Evolutionary conservation across 2,329 filamentous ascomycete genomes (phyloP), one percentile per base, ranked within the genome.

Genomic region (Proliferodiscus dingleyae): DNA sequence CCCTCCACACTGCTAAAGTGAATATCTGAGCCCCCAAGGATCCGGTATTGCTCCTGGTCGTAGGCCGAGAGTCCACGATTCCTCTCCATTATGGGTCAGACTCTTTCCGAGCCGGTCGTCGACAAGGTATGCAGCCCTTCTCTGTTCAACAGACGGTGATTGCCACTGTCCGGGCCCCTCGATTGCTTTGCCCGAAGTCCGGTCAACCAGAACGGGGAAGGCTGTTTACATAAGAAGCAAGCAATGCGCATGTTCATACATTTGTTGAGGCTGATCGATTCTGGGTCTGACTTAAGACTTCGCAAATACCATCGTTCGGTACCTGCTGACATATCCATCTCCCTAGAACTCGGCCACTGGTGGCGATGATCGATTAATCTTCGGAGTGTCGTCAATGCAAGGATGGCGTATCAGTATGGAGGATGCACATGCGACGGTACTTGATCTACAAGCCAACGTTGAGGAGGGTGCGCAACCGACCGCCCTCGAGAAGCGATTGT

Each of bases 371-470:
- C 84, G 88, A 66, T 82, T 95, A 66, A 71, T 93, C 66, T 98
- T 87, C 69, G 93, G 93, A 65, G 83, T 97, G 57, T 98, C 93
- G 57, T 89, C 89, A 70, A 98, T 98, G 93, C 93, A 98, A 72
- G 93, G 93, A 75, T 98, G 93, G 93, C 87, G 93, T 73, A 97
- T 98, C 72, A 95, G 88, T 75, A 98, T 98, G 93, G 93, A 98
- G 69, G 93, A 98, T 67, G 83, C 93, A 54, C 93, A 98, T 72
- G 88, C 87, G 51, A 80, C 87, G 45, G 73, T 97, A 42, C 85
- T 98, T 65, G 88, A 97, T 68, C 81, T 97, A 57, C 80, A 93
- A 62, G 74, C 81, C 50, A 62, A 69, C 47, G 70, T 74, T 52
- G 73, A 77, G 37, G 68, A 71, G 54, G 69, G 72, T 41, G 67